Base-by-base conservation (phyloP, 2,329 filamentous ascomycete species). In the Aspergillus carbonarius region DNA sequence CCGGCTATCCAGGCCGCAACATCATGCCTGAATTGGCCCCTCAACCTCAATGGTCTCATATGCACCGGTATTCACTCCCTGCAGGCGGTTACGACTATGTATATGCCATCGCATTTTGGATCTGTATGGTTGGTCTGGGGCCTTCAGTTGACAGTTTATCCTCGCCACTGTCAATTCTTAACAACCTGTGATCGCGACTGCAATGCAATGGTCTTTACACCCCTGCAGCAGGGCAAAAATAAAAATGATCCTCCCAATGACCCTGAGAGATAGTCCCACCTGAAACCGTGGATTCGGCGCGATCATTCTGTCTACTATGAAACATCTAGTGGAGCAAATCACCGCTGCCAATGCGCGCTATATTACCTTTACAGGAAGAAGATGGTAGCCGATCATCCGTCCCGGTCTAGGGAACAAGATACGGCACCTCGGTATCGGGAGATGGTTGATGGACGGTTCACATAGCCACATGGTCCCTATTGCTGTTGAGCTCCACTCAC, bases 261-360 rank as follows among this genome's bases (percentile, higher is more conserved):
- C 27, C 25, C 51, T 46, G 35, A 27, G 46, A 35, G 17, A 8
- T 25, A 8, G 55, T 35, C 40, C 49, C 55, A n/a, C 49, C 13
- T n/a, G 40, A 49, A 30, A 32, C n/a, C 20, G 27, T 34, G 32
- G 10, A 30, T 34, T 40, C 17, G 12, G 20, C 18, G 42, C 15
- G 23, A 27, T 15, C 42, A 34, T 53, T 7, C 35, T 30, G 48
- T 53, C 30, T 44, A 9, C n/a, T 47, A 23, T 53, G 55, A 48
- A 57, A 57, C 55, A 57, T n/a, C 10, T 23, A 39, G n/a, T 48
- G 49, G 49, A 20, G 37, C 48, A 12, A 48, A 40, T 35, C 47
- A 25, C 30, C 39, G 18, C 34, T 37, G 30, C 37, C 17, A 52
- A 35, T 23, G n/a, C 20, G 39, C 20, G 39, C 27, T 47, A 23